Percentiles rank a stretch among this genome's conserved stretches.
phyloP scores from a whole-genome alignment of 2,329 filamentous ascomycete species.

The Penicillium sp. region DNA sequence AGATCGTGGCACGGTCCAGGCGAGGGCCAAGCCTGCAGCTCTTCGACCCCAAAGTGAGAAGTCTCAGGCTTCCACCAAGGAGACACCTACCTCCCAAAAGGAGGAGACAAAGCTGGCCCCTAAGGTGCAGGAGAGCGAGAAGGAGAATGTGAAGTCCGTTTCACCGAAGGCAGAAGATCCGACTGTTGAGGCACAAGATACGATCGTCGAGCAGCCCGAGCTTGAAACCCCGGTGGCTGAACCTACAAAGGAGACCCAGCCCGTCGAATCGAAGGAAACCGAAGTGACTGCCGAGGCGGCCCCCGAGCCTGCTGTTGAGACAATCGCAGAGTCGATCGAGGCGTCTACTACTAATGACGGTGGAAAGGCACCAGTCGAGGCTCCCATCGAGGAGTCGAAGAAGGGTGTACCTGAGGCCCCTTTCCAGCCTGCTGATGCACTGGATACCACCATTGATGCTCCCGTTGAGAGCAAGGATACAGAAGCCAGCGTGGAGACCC shows the following conservation, averaged over 20 bases:
- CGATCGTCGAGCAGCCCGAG: constrained; percentile 11
- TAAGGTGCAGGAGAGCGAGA: constrained; percentile 19
- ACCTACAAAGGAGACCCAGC: neutral
- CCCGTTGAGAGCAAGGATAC: neutral
- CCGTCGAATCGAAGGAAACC: constrained; percentile 1
- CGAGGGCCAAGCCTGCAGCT: constrained; percentile 21
- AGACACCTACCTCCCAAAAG: neutral
- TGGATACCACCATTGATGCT: neutral
- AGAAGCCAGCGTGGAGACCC: neutral
- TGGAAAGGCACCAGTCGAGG: neutral
- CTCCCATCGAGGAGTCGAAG: neutral
- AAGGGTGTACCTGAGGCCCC: neutral
- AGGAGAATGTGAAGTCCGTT: constrained; percentile 22
- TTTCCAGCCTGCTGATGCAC: neutral
- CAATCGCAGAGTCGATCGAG: constrained; percentile 8
- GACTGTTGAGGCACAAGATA: constrained; percentile 3
- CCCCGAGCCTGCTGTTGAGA: constrained; percentile 3
- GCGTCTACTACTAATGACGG: constrained; percentile 2
- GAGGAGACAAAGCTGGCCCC: constrained; percentile 11
- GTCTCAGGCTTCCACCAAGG: constrained; percentile 18
- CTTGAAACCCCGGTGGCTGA: constrained; percentile 2
- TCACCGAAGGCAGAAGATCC: constrained; percentile 14
- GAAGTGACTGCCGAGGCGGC: neutral
- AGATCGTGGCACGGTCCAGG: constrained; percentile 21
- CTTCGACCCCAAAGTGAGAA: constrained; percentile 29